Evolutionary conservation across 2,329 filamentous ascomycete genomes (phyloP), one percentile per base, ranked within the genome.

Genomic region (Orbilia blumenaviensis): DNA sequence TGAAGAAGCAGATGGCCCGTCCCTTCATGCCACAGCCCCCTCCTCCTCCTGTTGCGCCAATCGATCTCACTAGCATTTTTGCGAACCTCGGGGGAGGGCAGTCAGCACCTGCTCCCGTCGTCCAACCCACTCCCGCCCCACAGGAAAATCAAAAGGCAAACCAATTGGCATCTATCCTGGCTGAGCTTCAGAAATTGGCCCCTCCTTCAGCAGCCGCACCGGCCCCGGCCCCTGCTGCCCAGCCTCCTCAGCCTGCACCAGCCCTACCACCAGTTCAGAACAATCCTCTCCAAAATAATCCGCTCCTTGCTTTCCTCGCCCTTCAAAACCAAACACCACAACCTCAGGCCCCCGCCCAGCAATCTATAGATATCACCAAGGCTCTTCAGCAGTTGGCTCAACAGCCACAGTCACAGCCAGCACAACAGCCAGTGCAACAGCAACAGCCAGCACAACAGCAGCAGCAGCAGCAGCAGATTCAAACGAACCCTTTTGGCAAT

Each of bases 51-150:
- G 36, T 25, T 25, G 66, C 46, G 7, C 44, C 46, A 3, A 29
- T 76, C 3, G 72, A 76, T 48, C 72, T 76, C 29, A 58, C 72
- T 5, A 76, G 72, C 34, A 76, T 76, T 36, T 46, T 76, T n/a
- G 72, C 72, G 10, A 69, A 76, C n/a, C 58, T 76, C 10, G 72
- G 72, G 42, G 71, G 34, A 3, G 25, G 44, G 5, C 46, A 25
- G 29, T 54, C 36, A 23, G 54, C 34, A n/a, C 41, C 52, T 7
- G 61, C 62, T n/a, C 41, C 61, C 5, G 41, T 46, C 21, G 18
- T 18, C 14, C 48, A 52, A 12, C 48, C 62, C 2, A 16, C 29
- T 3, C 21, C 56, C 8, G 44, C 44, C 8, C 58, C 58, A 23
- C 62, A 54, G 38, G 52, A 63, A 18, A 34, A 61, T 29, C 34